phyloP scores from a whole-genome alignment of 768 basidiomycete species.

The Mycena sanguinolenta region DNA sequence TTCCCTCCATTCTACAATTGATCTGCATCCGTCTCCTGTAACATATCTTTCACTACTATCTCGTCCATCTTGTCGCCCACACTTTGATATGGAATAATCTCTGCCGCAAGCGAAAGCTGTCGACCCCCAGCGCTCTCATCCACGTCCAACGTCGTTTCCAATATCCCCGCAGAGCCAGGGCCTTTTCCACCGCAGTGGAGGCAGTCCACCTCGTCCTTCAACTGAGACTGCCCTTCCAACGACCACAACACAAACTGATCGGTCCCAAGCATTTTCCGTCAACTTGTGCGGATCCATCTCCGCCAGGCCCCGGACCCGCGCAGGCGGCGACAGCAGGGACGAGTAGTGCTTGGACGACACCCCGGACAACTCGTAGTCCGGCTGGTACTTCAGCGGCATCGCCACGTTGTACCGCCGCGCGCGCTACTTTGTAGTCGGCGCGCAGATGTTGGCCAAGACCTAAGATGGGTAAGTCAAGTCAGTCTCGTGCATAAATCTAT shows the following conservation, averaged over 20 bases:
- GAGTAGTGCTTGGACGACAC: slow-evolving; percentile 58
- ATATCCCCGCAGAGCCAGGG: not conserved
- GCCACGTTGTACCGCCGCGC: slow-evolving; percentile 60
- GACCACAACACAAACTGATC: slow-evolving; percentile 66
- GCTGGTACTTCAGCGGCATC: slow-evolving; percentile 45
- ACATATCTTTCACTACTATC: slow-evolving; percentile 23
- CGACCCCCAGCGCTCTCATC: not conserved
- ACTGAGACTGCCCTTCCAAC: slow-evolving; percentile 27
- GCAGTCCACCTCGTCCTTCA: not conserved
- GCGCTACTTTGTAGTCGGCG: slow-evolving; percentile 47
- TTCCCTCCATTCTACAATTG: not conserved
- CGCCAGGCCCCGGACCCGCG: slow-evolving; percentile 54
- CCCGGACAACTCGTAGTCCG: slow-evolving; percentile 68
- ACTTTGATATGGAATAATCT: no score
- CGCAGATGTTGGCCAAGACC: slow-evolving; percentile 62
- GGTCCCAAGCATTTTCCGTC: slow-evolving; percentile 58
- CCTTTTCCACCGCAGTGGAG: not conserved
- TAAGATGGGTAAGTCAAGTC: slow-evolving; percentile 36
- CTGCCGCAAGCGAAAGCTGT: no score
- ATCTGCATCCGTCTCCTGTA: slow-evolving; percentile 3
- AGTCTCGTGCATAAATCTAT: not conserved
- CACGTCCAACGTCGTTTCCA: not conserved
- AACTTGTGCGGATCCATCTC: slow-evolving; percentile 64
- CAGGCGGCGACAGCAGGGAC: slow-evolving; percentile 52
- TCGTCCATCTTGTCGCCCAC: slow-evolving; percentile 5